phyloP scores from a whole-genome alignment of 805 yeast species.

The Priceomyces carsonii region DNA sequence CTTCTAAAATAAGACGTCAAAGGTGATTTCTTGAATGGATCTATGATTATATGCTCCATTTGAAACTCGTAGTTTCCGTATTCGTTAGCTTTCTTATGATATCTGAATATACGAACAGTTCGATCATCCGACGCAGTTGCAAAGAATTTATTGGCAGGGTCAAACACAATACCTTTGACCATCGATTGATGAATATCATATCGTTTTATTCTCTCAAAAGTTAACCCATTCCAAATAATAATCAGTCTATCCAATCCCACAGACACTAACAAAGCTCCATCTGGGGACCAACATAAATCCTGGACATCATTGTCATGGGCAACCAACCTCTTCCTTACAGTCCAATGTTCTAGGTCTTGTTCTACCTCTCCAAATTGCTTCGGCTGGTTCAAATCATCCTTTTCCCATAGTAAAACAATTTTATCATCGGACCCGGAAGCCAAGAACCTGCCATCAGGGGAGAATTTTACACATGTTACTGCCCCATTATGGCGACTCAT shows the following conservation, averaged over 20 bases:
- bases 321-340: slow-evolving; percentile 84
- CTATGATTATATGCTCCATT: slow-evolving; percentile 77
- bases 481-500: slow-evolving; percentile 98
- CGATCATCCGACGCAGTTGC: slow-evolving; percentile 97
- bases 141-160: slow-evolving; percentile 96
- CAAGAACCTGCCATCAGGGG: slow-evolving; percentile 86
- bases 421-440: slow-evolving; percentile 97
- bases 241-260: slow-evolving; percentile 94
- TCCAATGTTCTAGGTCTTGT: slow-evolving; percentile 87
- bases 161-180: slow-evolving; percentile 95
- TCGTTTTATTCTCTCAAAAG: slow-evolving; percentile 85
- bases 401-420: slow-evolving; percentile 89
- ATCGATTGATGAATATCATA: slow-evolving; percentile 93
- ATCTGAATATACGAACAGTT: slow-evolving; percentile 83
- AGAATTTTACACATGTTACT: slow-evolving; percentile 88
- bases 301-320: slow-evolving; percentile 98
- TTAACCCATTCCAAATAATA: slow-evolving; percentile 89
- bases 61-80: slow-evolving; percentile 73
- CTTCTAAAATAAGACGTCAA: slow-evolving; percentile 87
- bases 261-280: slow-evolving; percentile 82
- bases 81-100: slow-evolving; percentile 62
- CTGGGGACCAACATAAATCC: slow-evolving; percentile 98
- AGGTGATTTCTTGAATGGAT: slow-evolving; percentile 88
- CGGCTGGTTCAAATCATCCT: slow-evolving; percentile 68
- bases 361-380: slow-evolving; percentile 69